Conservation (phyloP, 2,329 filamentous ascomycete species). For the Stagonosporopsis tanaceti region DNA sequence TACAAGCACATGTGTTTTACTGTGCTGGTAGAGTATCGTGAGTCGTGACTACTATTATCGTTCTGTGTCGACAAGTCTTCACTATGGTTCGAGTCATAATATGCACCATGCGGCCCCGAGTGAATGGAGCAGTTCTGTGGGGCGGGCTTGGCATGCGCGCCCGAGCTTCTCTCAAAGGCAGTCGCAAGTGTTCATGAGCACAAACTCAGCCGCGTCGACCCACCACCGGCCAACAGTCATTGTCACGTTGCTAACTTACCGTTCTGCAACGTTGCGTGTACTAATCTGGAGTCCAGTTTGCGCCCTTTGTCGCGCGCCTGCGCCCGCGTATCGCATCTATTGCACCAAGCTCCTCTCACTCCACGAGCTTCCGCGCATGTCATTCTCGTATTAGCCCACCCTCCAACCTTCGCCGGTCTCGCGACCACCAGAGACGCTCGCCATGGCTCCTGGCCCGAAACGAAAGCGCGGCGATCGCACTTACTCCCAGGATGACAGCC, state of each 20-base stretch:
- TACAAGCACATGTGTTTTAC: background rate
- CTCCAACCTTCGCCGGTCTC: conserved; percentile 35
- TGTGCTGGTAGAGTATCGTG: background rate
- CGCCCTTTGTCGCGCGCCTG: background rate
- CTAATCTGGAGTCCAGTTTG: background rate
- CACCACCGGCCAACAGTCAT: conserved; percentile 19
- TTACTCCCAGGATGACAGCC: conserved; percentile 53
- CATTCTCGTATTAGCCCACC: conserved; percentile 32
- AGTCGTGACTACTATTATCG: no score
- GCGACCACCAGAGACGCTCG: conserved; percentile 40
- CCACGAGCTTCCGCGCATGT: conserved; percentile 37
- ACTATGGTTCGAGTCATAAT: background rate
- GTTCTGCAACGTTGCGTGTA: conserved; percentile 11
- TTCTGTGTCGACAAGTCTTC: background rate
- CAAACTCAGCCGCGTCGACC: conserved; percentile 28
- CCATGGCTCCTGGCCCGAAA: conserved; percentile 64
- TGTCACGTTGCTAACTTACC: conserved; percentile 22
- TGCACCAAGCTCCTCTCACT: background rate
- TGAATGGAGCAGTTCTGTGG: conserved; percentile 14
- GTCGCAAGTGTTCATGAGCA: conserved; percentile 16
- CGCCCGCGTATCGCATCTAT: background rate
- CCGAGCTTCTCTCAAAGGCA: conserved; percentile 24
- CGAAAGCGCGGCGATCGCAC: conserved; percentile 62
- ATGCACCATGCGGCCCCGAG: background rate
- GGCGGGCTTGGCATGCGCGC: conserved; percentile 10